Base-by-base conservation (phyloP, 176 grass and related monocot genomes). In the Carex cristatella region DNA sequence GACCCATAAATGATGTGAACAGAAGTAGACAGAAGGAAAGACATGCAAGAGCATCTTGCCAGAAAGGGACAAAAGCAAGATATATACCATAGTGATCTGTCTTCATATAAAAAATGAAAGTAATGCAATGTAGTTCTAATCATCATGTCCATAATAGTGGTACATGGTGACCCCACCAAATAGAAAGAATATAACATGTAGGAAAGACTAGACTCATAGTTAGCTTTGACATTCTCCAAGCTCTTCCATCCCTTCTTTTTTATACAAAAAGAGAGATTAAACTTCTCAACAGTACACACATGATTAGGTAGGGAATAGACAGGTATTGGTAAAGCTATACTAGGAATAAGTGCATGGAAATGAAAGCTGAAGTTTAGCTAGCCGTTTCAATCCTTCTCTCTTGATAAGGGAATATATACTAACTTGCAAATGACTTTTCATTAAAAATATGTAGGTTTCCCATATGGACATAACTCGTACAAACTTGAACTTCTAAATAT, bases 281-380 rank as follows among this genome's bases (percentile, higher is more conserved):
- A 56, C 64, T 32, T 63, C 51, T 61, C 10, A 58, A 78, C 60
- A 18, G 28, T 15, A 46, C 84, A 54, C 71, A n/a, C 70, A 85
- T 84, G 49, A 86, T 86, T 66, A 88, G 82, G 82, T 85, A 71
- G 46, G 70, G 69, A 65, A 13, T 84, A 65, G 30, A 87, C 81
- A 88, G 82, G 66, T 64, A 81, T 78, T 69, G 73, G 79, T 79
- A 87, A 93, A 90, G 90, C 61, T 67, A 86, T 92, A 70, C 93
- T 93, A 95, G 91, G 93, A 95, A 93, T 95, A 95, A 88, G 88
- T 93, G 91, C 87, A 92, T 85, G 88, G 84, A 87, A 85, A 73
- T 51, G 89, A 86, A 86, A 84, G 83, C 65, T 0, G 60, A 55
- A 68, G 81, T 23, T 69, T 67, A 67, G 83, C 74, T 56, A 78